Evolutionary conservation across 352 stramenopile genomes (phyloP), one percentile per base, ranked within the genome.

Genomic region (Phytophthora kernoviae): DNA sequence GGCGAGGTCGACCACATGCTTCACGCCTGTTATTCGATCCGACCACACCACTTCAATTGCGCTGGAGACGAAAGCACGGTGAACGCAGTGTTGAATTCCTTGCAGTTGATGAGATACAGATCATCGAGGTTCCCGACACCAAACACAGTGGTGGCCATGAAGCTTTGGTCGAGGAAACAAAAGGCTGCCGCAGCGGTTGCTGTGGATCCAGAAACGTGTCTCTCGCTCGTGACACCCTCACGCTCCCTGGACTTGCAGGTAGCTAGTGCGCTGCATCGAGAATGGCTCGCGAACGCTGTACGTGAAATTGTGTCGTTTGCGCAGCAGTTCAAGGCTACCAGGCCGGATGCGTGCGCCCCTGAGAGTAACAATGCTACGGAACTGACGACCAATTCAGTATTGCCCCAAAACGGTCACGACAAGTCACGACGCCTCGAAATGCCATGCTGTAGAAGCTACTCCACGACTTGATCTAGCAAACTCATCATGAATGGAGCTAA

Each of bases 1-100:
- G 84, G 0, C 79, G 79, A 2, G 84, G 84, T 34, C 85, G 87
- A 24, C 82, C 82, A 4, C 84, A 94, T 50, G 65, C 82, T 5
- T 90, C 84, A 8, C 81, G 82, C n/a, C 62, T 94, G 24, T 62
- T 76, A 36, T 94, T 90, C 60, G 79, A 92, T 53, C 77, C 80
- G 9, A 83, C 65, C 3, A 68, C 81, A 15, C 84, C 84, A 18
- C 82, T 83, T 49, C 70, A 82, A 36, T 66, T 94, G 34, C 80
- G 87, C 24, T 94, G 84, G 84, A 64, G 84, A 49, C 81, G 77
- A 39, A 94, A 94, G 70, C 81, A 86, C 45, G 84, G 84, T 34
- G 84, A 91, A n/a, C 67, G 70, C 32, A 92, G 81, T 40, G 63
- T 70, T 40, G 79, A 91, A 48, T 87, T 60, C 17, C 57, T 94